phyloP scores from a whole-genome alignment of 2,329 filamentous ascomycete genomes.

The Colletotrichum sp. region DNA sequence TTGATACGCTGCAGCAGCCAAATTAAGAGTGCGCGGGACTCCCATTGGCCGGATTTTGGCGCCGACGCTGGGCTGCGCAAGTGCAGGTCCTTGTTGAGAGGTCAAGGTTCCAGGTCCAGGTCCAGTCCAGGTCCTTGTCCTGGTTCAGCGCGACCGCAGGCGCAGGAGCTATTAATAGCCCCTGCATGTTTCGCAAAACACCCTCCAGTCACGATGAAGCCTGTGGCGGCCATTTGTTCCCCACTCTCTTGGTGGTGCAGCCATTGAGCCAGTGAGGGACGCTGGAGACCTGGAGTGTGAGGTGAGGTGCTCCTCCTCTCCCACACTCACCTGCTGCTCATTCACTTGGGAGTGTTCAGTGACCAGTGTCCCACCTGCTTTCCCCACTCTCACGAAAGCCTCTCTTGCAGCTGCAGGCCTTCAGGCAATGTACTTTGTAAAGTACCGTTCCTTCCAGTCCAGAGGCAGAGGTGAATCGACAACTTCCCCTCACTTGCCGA shows the following conservation, averaged over 20 bases:
- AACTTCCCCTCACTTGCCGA: neutral
- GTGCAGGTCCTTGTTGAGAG: neutral
- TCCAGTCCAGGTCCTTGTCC: neutral
- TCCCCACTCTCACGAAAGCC: neutral
- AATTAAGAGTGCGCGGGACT: neutral
- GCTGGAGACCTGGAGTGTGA: neutral
- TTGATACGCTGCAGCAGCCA: constrained; percentile 2
- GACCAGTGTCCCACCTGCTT: neutral
- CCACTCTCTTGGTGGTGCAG: neutral
- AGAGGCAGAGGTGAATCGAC: neutral
- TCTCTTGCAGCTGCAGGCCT: neutral
- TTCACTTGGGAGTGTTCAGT: neutral
- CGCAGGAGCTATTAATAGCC: constrained; percentile 21
- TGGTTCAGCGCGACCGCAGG: neutral
- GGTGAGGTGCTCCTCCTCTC: neutral
- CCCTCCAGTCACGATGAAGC: constrained; percentile 18
- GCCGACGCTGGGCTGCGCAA: constrained; percentile 1
- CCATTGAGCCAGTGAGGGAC: neutral
- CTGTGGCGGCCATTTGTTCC: neutral
- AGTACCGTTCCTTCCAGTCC: neutral
- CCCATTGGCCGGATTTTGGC: constrained; percentile 15
- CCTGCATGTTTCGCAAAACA: constrained; percentile 19
- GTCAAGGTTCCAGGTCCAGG: neutral
- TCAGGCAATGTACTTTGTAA: neutral
- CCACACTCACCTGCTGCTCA: neutral